Percentiles rank a stretch among this genome's conserved stretches.
These are phyloP conservation scores for Golubevia pallescens DNA, from an alignment of 1,284 basidiomycete species.

Conservation along the genomic window DNA sequence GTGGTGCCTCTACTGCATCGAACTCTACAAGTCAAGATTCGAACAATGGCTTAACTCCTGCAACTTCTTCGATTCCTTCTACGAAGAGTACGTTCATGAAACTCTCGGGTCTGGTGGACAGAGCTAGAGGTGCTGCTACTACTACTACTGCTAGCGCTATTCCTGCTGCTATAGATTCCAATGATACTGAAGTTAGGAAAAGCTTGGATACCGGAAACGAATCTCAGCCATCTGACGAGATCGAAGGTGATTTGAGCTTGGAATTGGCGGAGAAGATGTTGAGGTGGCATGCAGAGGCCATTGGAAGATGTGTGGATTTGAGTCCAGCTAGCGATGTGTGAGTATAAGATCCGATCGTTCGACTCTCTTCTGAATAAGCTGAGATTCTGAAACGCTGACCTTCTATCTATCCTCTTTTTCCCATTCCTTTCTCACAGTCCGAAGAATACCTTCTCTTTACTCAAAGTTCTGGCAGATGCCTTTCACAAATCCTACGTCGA, in stretches of 20 bases:
- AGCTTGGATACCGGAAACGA: background rate
- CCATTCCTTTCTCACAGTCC: conserved; percentile 14
- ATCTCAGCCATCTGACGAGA: background rate
- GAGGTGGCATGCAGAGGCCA: conserved; percentile 61
- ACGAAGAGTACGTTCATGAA: conserved; percentile 33
- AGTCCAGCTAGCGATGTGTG: conserved; percentile 45
- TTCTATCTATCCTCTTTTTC: background rate
- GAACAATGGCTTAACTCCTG: background rate
- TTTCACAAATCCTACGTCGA: conserved; percentile 62
- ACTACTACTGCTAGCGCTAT: background rate
- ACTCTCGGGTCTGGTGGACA: conserved; percentile 48
- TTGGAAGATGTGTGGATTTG: conserved; percentile 59
- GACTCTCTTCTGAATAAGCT: background rate
- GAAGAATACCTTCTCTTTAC: conserved; percentile 52
- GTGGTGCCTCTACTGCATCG: background rate
- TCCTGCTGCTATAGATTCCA: background rate
- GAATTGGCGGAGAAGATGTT: conserved; percentile 54
- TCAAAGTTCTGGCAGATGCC: conserved; percentile 54
- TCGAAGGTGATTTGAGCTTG: conserved; percentile 22
- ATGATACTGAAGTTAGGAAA: background rate
- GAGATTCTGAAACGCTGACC: background rate
- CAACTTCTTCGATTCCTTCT: background rate
- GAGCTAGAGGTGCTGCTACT: conserved; percentile 13
- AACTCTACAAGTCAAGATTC: background rate
- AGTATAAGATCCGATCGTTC: conserved; percentile 2